Conservation (phyloP, 23 red algal species). For the Chondrus crispus region DNA sequence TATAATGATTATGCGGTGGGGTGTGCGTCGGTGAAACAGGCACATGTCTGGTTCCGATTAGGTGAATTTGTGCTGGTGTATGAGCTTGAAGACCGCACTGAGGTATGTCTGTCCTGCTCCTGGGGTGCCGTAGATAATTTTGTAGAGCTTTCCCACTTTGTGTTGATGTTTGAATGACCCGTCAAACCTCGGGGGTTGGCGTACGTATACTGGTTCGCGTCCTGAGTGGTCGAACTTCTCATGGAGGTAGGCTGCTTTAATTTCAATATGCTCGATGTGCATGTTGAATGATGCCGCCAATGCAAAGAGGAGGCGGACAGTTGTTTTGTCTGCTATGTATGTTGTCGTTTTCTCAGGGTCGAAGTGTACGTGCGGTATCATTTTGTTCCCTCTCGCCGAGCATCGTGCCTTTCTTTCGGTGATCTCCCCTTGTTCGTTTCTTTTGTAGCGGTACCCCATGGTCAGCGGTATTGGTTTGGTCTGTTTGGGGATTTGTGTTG, state of each 20-base stretch:
- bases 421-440: neutral
- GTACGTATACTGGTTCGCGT: neutral
- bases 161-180: neutral
- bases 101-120: neutral
- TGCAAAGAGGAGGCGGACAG: neutral
- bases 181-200: neutral
- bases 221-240: neutral
- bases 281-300: neutral
- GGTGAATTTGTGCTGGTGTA: neutral
- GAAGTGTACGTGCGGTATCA: constrained; percentile 2
- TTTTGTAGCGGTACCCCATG: neutral
- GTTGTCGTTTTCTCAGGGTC: neutral
- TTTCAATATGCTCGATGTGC: neutral
- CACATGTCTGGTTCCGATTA: neutral
- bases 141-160: neutral
- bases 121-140: neutral
- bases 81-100: neutral
- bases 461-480: neutral
- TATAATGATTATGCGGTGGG: neutral
- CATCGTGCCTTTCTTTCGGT: neutral
- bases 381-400: neutral
- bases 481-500: neutral
- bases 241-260: neutral
- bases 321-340: neutral
- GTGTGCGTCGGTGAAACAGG: neutral